Conservation (phyloP, 306 rosid species). For the Comarum palustre region DNA sequence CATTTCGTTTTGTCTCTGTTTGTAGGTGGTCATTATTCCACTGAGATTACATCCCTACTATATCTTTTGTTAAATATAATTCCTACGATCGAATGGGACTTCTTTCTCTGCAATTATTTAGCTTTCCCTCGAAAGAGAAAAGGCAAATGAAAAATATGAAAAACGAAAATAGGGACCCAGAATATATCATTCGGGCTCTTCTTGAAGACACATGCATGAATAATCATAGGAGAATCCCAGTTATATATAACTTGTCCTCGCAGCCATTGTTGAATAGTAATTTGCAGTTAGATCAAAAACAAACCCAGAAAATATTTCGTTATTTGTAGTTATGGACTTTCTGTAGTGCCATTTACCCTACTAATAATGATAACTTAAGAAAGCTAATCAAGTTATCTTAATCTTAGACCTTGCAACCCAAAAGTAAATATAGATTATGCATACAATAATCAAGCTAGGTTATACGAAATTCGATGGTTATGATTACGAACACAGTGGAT, state of each 20-base stretch:
- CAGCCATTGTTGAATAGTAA: not conserved
- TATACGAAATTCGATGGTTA: not conserved
- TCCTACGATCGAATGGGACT: not conserved
- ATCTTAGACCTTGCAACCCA: not conserved
- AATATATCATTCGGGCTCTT: not conserved
- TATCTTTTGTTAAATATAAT: not conserved
- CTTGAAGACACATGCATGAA: not conserved
- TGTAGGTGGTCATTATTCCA: conserved; percentile 52
- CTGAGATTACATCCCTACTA: conserved; percentile 36
- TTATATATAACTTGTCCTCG: not conserved
- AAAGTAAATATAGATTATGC: not conserved
- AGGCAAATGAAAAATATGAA: not conserved
- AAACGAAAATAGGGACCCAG: not conserved
- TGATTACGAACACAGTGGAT: not conserved
- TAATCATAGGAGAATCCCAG: not conserved
- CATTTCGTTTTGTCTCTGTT: conserved; percentile 88
- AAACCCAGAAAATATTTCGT: not conserved
- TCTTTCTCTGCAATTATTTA: conserved; percentile 7
- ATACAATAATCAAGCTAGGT: not conserved
- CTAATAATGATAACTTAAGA: not conserved
- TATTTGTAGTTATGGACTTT: not conserved
- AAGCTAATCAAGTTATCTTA: not conserved
- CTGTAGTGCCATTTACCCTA: conserved; percentile 3
- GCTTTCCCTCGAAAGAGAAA: not conserved
- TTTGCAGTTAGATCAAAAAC: not conserved